phyloP scores from a whole-genome alignment of 2,329 filamentous ascomycete species.

The Lecanosticta acicola region DNA sequence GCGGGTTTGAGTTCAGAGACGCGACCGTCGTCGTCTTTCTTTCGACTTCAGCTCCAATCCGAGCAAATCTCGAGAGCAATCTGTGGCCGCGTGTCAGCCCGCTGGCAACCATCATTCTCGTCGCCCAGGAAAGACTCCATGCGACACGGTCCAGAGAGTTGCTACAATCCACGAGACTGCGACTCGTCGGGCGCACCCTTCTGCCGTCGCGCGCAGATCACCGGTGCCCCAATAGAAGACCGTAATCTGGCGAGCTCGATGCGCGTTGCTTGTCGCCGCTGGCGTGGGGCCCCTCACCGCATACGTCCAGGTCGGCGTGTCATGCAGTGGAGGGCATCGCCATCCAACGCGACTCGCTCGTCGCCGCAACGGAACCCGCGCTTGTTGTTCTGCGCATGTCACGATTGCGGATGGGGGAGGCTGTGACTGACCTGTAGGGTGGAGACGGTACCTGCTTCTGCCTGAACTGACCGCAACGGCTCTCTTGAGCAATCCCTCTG shows the following conservation, averaged over 20 bases:
- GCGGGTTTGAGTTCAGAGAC: constrained; percentile 19
- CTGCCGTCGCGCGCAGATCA: neutral
- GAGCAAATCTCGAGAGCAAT: neutral
- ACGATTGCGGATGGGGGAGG: neutral
- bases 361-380: neutral
- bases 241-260: neutral
- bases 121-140: no score
- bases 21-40: constrained; percentile 17
- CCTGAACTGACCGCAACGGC: neutral
- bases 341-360: neutral
- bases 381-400: neutral
- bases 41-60: constrained; percentile 20
- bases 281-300: neutral
- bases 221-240: neutral
- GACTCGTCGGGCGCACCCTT: neutral
- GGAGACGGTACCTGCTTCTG: neutral
- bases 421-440: neutral
- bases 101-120: no score
- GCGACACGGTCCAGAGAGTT: no score
- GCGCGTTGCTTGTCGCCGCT: neutral
- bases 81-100: neutral
- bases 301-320: neutral
- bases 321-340: neutral
- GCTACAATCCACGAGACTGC: neutral
- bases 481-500: neutral